Conservation (phyloP, 2,329 filamentous ascomycete genomes). For the Nemania abortiva region DNA sequence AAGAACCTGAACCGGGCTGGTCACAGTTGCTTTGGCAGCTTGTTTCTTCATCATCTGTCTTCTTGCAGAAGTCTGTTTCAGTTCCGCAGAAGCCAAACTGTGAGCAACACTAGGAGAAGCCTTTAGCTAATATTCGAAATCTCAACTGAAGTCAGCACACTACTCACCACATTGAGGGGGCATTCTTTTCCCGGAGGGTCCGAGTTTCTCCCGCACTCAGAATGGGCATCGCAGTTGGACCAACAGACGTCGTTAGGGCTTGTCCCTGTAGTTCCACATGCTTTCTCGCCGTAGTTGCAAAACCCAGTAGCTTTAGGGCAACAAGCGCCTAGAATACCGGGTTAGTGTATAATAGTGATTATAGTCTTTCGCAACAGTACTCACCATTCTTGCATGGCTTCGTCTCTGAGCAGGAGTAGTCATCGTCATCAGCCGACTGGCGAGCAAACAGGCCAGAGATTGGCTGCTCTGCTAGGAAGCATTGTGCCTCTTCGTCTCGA, state of each 20-base stretch:
- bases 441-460: neutral
- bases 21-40: conserved; percentile 47
- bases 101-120: conserved; percentile 48
- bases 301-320: conserved; percentile 26
- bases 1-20: conserved; percentile 20
- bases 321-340: conserved; percentile 16
- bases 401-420: conserved; percentile 9
- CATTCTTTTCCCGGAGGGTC: conserved; percentile 11
- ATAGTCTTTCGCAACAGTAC: neutral
- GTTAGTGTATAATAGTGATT: neutral
- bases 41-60: conserved; percentile 25
- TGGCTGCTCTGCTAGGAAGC: neutral
- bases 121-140: neutral
- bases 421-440: neutral
- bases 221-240: conserved; percentile 51
- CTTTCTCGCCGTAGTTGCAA: conserved; percentile 30
- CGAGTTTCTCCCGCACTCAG: conserved; percentile 51
- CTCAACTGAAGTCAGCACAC: neutral
- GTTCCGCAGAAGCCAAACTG: conserved; percentile 53
- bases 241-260: conserved; percentile 49
- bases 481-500: neutral
- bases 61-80: conserved; percentile 44
- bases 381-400: conserved; percentile 16
- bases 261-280: conserved; percentile 44
- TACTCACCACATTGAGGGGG: conserved; percentile 24